phyloP scores from a whole-genome alignment of 1,284 basidiomycete genomes.

The Ceratobasidium theobromae region DNA sequence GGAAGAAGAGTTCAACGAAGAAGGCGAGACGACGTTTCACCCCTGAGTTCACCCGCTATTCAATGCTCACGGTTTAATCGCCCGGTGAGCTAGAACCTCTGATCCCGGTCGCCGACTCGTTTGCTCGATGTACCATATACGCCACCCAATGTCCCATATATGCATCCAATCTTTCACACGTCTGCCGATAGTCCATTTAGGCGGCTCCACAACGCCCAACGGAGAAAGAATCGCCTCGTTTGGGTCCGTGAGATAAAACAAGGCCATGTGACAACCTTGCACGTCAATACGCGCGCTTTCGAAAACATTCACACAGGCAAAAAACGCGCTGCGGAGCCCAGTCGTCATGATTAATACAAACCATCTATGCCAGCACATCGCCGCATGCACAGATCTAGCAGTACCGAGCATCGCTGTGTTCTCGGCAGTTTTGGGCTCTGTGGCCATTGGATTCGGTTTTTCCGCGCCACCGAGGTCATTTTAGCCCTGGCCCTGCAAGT shows the following conservation, averaged over 20 bases:
- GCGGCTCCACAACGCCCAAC: too few species aligned
- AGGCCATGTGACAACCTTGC: not conserved
- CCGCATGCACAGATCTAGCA: not conserved
- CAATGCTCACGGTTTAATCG: not conserved
- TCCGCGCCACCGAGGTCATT: too few species aligned
- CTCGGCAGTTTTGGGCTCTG: not conserved
- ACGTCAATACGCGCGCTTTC: not conserved
- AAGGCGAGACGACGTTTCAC: conserved; percentile 31
- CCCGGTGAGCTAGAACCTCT: too few species aligned
- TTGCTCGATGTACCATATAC: not conserved
- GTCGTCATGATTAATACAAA: too few species aligned
- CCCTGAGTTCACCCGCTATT: not conserved
- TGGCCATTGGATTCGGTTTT: not conserved
- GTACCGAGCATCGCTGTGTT: not conserved
- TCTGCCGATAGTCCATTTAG: too few species aligned
- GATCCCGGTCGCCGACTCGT: too few species aligned
- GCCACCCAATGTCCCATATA: not conserved
- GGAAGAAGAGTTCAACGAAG: conserved; percentile 47
- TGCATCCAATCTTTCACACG: too few species aligned
- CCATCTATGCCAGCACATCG: not conserved
- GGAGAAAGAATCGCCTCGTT: too few species aligned
- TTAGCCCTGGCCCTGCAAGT: too few species aligned
- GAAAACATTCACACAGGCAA: not conserved
- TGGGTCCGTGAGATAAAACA: not conserved
- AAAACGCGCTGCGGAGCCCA: not conserved